Evolutionary conservation across 2,329 filamentous ascomycete species (phyloP).

Genomic region (Anisogramma anomala): DNA sequence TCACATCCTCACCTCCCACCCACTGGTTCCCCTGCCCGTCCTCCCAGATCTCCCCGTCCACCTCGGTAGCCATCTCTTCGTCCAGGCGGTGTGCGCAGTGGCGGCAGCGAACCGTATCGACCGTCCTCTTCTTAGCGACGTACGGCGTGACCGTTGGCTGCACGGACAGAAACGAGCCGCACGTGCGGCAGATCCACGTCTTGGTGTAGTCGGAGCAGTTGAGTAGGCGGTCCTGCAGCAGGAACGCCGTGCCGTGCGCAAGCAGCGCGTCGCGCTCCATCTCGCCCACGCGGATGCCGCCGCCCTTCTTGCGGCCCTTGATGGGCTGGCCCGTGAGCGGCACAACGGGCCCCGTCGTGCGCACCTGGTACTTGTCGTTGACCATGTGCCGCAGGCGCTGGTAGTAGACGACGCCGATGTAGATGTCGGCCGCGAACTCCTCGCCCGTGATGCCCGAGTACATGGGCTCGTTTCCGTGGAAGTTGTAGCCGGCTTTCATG

Average conservation of each 20-base stretch:
- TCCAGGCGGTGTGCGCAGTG: constrained; percentile 58
- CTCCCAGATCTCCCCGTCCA: constrained; percentile 75
- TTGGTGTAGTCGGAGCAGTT: constrained; percentile 93
- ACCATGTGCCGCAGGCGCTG: constrained; percentile 98
- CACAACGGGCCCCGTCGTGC: constrained; percentile 88
- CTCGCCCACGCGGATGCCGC: constrained; percentile 97
- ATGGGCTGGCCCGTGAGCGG: constrained; percentile 88
- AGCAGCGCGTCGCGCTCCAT: constrained; percentile 96
- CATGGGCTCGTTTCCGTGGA: constrained; percentile 96
- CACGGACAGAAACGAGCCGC: constrained; percentile 82
- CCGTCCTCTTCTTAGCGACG: constrained; percentile 51
- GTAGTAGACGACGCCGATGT: constrained; percentile 95
- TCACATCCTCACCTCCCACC: constrained; percentile 82
- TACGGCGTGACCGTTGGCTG: constrained; percentile 65
- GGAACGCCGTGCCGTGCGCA: constrained; percentile 87
- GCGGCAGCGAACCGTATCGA: constrained; percentile 65
- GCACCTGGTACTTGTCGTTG: constrained; percentile 97
- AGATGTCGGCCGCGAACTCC: constrained; percentile 90
- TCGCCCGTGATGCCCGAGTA: constrained; percentile 95
- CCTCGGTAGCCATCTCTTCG: constrained; percentile 43
- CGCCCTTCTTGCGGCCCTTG: constrained; percentile 90
- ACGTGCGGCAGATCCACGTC: constrained; percentile 79
- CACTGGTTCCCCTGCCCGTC: constrained; percentile 77
- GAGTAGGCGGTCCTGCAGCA: constrained; percentile 88
- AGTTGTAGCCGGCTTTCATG: constrained; percentile 91